Conservation (phyloP, 2,329 filamentous ascomycete species). For the Pestalotiopsis sp. region DNA sequence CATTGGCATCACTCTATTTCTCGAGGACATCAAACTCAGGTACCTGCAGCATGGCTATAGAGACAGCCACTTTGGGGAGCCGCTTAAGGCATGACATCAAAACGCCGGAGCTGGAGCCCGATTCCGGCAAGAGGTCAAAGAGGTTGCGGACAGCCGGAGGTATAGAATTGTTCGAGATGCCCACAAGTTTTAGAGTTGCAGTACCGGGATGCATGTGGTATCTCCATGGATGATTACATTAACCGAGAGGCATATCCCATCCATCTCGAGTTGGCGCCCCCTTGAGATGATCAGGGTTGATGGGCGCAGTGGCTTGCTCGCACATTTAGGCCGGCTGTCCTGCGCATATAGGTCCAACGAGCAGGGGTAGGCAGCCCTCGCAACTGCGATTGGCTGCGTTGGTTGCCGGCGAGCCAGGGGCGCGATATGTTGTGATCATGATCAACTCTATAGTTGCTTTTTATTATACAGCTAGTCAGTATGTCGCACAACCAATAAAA, state of each 20-base stretch:
- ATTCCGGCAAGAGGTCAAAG: conserved; percentile 12
- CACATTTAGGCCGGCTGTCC: neutral
- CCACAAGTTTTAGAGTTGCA: conserved; percentile 13
- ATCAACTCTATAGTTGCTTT: neutral
- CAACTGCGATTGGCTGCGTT: neutral
- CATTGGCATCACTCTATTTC: conserved; percentile 7
- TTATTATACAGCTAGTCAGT: neutral
- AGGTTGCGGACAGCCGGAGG: neutral
- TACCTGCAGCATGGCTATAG: conserved; percentile 7
- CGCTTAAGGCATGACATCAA: conserved; percentile 16
- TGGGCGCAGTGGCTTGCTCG: neutral
- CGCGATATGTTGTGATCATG: neutral
- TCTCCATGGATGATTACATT: neutral
- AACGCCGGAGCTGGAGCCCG: conserved; percentile 10
- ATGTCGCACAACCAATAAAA: neutral
- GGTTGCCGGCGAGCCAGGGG: neutral
- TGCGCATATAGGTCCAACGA: neutral
- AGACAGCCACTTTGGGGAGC: conserved; percentile 12
- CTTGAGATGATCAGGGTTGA: neutral
- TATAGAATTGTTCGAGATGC: conserved; percentile 13
- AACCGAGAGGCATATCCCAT: neutral
- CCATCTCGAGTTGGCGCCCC: neutral
- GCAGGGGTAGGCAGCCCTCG: neutral
- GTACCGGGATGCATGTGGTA: conserved; percentile 11
- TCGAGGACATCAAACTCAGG: conserved; percentile 4